Conservation (phyloP, 495 filamentous ascomycete species). For the Annulohypoxylon moriforme region DNA sequence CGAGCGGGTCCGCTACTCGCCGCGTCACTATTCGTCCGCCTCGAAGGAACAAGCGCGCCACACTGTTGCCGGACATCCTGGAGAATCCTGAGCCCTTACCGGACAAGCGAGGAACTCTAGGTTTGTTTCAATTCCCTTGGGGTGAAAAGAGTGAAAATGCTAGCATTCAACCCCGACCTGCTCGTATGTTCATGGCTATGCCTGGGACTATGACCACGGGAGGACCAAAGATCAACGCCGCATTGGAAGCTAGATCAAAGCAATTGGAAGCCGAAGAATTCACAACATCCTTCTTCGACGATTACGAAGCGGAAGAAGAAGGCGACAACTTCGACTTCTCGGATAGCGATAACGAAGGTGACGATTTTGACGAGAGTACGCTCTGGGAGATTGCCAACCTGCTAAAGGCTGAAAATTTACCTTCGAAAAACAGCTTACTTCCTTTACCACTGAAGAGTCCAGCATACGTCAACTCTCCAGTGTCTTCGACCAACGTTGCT, state of each 20-base stretch:
- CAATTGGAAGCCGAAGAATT: constrained; percentile 52
- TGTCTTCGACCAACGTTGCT: constrained; percentile 43
- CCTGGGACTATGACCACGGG: constrained; percentile 62
- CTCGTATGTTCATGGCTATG: constrained; percentile 54
- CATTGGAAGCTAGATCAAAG: constrained; percentile 49
- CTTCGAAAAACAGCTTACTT: constrained; percentile 60
- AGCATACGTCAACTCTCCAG: constrained; percentile 5
- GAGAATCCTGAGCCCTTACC: constrained; percentile 66
- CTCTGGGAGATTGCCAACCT: constrained; percentile 69
- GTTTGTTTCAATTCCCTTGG: constrained; percentile 69
- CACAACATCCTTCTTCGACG: constrained; percentile 61
- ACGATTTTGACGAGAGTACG: constrained; percentile 66
- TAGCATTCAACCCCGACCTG: constrained; percentile 49
- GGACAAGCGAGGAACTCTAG: constrained; percentile 62
- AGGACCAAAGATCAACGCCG: constrained; percentile 40
- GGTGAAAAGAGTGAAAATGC: constrained; percentile 66
- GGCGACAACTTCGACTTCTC: constrained; percentile 52
- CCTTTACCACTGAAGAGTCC: constrained; percentile 40
- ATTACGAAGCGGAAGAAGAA: constrained; percentile 58
- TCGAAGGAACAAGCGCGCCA: constrained; percentile 62
- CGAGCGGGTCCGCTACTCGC: constrained; percentile 36
- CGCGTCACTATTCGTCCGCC: constrained; percentile 59
- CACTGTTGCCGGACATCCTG: constrained; percentile 65
- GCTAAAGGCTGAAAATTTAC: constrained; percentile 57
- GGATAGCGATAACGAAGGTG: constrained; percentile 51